Evolutionary conservation across 805 yeast genomes (phyloP), one percentile per base, ranked within the genome.

Genomic region (Lachancea quebecensis): DNA sequence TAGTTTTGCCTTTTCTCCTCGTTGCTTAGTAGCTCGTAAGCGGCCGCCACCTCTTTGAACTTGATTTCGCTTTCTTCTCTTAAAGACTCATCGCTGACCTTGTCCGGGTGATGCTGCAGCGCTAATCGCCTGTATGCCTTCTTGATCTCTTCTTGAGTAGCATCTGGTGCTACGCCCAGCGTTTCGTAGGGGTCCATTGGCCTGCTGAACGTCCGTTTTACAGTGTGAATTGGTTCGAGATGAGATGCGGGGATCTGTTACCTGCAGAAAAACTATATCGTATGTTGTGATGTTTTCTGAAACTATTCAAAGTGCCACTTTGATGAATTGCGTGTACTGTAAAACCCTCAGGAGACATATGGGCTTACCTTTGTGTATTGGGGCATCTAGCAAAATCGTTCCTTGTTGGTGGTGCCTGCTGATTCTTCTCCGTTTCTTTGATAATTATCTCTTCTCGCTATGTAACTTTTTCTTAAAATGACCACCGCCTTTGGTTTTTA

Each of bases 41-140:
- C 98, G 49, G 82, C 84, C 15, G 82, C 75, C 46, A 91, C 77
- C 55, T 83, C 90, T 62, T 91, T 91, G 66, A 91, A 91, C 58
- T 74, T 77, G 50, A 75, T 69, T 64, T 88, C 97, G 2, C 95
- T 85, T 15, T 70, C 77, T 12, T 72, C 82, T 48, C 93, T 71
- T 40, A 67, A 64, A 17, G 78, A 79, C 9, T 76, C 78, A 52
- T 79, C 86, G 0, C 78, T 61, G 1, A 79, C 89, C 60, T 93
- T 91, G 64, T 91, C 98, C 0, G 98, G 98, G 65, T 91, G 98
- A 56, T 81, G 78, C 48, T 72, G 70, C 34, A 91, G 71, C 10
- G 98, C 98, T 40, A 88, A 73, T 54, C 81, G 84, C 52, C 95
- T 75, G 65, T 87, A 91, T 0, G 96, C 95, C 62, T 77, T 81